Evolutionary conservation across 2,329 filamentous ascomycete species (phyloP), one percentile per base, ranked within the genome.

Genomic region (Colletotrichum viniferum): DNA sequence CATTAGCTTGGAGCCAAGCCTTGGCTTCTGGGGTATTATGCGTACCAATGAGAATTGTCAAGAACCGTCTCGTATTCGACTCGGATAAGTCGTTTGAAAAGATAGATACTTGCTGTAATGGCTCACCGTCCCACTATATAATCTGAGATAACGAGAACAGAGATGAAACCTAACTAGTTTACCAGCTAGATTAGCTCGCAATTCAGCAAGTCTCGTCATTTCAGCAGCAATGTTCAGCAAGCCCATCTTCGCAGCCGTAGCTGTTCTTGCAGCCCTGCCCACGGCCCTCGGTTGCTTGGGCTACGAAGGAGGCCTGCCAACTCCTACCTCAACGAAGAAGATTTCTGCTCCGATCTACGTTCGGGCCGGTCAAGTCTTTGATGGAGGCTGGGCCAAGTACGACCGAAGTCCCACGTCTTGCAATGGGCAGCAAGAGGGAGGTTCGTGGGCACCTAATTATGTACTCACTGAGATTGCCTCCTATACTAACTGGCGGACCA

Each of bases 371-470:
- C 75, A 81, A 55, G 78, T 79, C 16, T 83, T 78, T 70, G 82
- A 83, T 56, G 82, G 78, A 68, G 78, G 79, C 21, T 83, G 80
- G 81, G 79, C 69, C 30, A 80, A 80, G 73, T 85, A 81, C 70
- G 84, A 85, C 76, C 82, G 83, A 16, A 82, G 81, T 24, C 78
- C 79, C 12, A 82, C 79, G 26, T 80, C 81, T 36, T 88, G 87
- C 80, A 83, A 77, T 32, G 84, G 81, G 9, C 84, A 88, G 76
- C 78, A 77, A 18, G 86, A 87, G 78, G 86, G 85, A 69, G 79
- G 79, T 78, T 9, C 1, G 38, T 14, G 14, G 4, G 18, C 6
- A 43, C 38, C 7, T 43, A 5, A 8, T 2, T 43, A 9, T 7
- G 9, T 14, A 18, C 1, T 18, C 38, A n/a, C 8, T 5, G 3